These are phyloP conservation scores for Xylaria sp. DNA, from an alignment of 2,329 filamentous ascomycete genomes.

Conservation along the genomic window DNA sequence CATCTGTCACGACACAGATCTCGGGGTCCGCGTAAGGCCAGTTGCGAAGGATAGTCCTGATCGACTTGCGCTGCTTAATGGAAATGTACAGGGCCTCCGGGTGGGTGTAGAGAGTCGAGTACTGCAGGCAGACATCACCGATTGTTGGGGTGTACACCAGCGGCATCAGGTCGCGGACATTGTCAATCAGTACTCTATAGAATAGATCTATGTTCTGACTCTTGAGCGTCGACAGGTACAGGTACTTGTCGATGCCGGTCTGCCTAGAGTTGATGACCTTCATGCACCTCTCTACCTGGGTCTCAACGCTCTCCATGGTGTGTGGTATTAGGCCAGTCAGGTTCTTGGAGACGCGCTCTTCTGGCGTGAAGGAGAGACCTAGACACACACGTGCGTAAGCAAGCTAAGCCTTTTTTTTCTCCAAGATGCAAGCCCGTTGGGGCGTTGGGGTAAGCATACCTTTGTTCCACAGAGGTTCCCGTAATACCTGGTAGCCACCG, in stretches of 20 bases:
- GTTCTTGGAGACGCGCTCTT: slow-evolving; percentile 66
- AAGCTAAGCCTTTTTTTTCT: slow-evolving; percentile 10
- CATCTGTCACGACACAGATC: slow-evolving; percentile 96
- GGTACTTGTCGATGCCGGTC: slow-evolving; percentile 78
- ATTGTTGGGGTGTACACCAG: slow-evolving; percentile 89
- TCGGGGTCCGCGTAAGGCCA: slow-evolving; percentile 90
- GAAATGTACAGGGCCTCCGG: slow-evolving; percentile 97
- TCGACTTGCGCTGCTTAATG: slow-evolving; percentile 89
- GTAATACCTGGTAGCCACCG: slow-evolving; percentile 62
- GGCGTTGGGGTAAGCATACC: slow-evolving; percentile 45
- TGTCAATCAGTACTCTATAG: slow-evolving; percentile 78
- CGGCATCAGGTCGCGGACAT: slow-evolving; percentile 77
- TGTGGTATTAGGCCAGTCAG: slow-evolving; percentile 68
- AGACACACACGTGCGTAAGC: slow-evolving; percentile 15
- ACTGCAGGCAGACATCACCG: slow-evolving; percentile 94
- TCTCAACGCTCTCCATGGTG: slow-evolving; percentile 62
- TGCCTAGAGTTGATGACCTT: slow-evolving; percentile 72
- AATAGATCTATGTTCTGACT: slow-evolving; percentile 78
- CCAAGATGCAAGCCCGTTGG: slow-evolving; percentile 3
- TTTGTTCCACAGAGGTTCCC: slow-evolving; percentile 68
- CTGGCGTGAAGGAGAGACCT: slow-evolving; percentile 67
- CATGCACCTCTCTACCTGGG: slow-evolving; percentile 68
- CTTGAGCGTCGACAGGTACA: slow-evolving; percentile 78
- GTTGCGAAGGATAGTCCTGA: slow-evolving; percentile 85
- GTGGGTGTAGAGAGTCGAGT: slow-evolving; percentile 93